A percentile compares a stretch with the other conserved stretches of the same genome.
phyloP scores from a whole-genome alignment of 495 filamentous ascomycete species.

The Astrocystis sublimbata region DNA sequence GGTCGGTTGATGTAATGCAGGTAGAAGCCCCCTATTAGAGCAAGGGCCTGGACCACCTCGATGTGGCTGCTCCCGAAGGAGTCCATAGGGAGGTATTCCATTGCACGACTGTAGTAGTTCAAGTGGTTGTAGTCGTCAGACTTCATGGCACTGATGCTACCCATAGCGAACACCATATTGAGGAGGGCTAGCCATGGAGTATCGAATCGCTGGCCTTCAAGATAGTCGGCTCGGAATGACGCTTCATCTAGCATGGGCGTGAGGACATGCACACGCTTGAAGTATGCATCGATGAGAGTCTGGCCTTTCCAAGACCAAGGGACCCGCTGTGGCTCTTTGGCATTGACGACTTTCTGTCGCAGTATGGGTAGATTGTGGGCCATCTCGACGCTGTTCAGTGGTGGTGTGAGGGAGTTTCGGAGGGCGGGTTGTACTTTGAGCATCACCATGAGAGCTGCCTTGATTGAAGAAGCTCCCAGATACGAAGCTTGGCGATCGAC shows the following conservation, averaged over 20 bases:
- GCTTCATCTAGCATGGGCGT: slow-evolving; percentile 77
- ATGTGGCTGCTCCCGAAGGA: slow-evolving; percentile 69
- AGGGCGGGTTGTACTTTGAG: slow-evolving; percentile 70
- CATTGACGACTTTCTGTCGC: slow-evolving; percentile 44
- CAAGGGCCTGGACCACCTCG: slow-evolving; percentile 69
- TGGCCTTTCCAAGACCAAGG: slow-evolving; percentile 61
- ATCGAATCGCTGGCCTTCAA: slow-evolving; percentile 66
- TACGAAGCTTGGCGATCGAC: slow-evolving; percentile 73
- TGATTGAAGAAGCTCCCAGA: slow-evolving; percentile 79
- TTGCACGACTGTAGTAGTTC: slow-evolving; percentile 70
- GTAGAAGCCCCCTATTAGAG: slow-evolving; percentile 74
- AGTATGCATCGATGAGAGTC: slow-evolving; percentile 73
- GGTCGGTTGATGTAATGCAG: slow-evolving; percentile 78
- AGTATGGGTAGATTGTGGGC: slow-evolving; percentile 50
- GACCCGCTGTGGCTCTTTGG: slow-evolving; percentile 55
- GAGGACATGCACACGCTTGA: slow-evolving; percentile 72
- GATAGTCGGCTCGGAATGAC: slow-evolving; percentile 70
- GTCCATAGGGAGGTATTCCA: slow-evolving; percentile 67
- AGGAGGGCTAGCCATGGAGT: slow-evolving; percentile 72
- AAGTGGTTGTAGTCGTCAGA: slow-evolving; percentile 71
- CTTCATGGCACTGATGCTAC: slow-evolving; percentile 69
- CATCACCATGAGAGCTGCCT: slow-evolving; percentile 78
- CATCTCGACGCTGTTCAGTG: slow-evolving; percentile 49
- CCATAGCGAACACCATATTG: slow-evolving; percentile 81
- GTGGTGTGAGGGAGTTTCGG: slow-evolving; percentile 56